These are phyloP conservation scores for Fusarium miscanthi DNA, from an alignment of 2,329 filamentous ascomycete species.

Conservation along the genomic window DNA sequence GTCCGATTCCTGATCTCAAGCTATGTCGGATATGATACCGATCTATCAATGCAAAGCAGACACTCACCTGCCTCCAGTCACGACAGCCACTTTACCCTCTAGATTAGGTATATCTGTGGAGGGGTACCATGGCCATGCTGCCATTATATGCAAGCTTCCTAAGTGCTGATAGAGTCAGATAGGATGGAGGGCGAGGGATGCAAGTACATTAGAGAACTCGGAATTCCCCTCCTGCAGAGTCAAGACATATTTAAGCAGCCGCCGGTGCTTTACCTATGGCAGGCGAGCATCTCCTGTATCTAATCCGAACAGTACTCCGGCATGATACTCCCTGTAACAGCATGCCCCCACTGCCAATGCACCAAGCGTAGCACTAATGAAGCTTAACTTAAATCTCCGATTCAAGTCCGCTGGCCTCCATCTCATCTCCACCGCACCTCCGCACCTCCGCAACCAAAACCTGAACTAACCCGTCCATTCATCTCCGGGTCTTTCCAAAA, in stretches of 20 bases:
- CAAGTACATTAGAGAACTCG: rapidly evolving
- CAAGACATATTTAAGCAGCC: not conserved
- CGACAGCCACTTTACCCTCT: not conserved
- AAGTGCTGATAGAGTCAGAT: rapidly evolving
- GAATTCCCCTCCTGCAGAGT: not conserved
- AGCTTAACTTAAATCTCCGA: not conserved
- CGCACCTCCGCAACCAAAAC: not conserved
- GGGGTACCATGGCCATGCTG: rapidly evolving
- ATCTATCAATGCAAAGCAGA: too few species aligned
- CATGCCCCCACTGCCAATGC: rapidly evolving
- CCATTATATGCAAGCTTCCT: rapidly evolving
- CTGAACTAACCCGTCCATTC: rapidly evolving
- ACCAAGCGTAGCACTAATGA: rapidly evolving
- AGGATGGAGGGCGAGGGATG: rapidly evolving
- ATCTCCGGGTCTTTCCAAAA: rapidly evolving
- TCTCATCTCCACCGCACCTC: not conserved
- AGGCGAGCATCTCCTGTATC: not conserved
- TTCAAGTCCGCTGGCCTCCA: not conserved
- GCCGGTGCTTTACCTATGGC: rapidly evolving
- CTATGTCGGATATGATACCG: not conserved
- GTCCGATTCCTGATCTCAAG: not conserved
- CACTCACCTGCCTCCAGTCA: not conserved
- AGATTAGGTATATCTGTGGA: not conserved
- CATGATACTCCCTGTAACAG: not conserved
- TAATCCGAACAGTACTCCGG: not conserved